Percentiles rank a stretch among this genome's conserved stretches.
Conservation (phyloP, 2,329 filamentous ascomycete species). For the Fusarium ramigenum region DNA sequence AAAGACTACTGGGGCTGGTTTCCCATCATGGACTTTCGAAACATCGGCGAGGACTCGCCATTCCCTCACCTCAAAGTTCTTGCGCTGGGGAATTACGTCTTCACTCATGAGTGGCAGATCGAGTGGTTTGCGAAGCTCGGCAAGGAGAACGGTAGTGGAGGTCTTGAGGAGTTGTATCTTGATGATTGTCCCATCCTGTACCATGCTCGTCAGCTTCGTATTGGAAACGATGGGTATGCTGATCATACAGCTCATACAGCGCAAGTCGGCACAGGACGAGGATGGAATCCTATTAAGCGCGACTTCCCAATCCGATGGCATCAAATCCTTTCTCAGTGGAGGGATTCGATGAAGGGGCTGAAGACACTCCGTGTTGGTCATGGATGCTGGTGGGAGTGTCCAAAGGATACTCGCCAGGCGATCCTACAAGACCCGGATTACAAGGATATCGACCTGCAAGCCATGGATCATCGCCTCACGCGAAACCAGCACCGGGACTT, state of each 20-base stretch:
- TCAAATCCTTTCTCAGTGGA: conserved; percentile 8
- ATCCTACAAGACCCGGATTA: neutral
- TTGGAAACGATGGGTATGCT: conserved; percentile 6
- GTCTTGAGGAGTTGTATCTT: conserved; percentile 52
- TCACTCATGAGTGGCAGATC: conserved; percentile 56
- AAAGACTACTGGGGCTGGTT: conserved; percentile 52
- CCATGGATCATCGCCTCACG: neutral
- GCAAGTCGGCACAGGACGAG: fast-evolving
- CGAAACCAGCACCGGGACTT: neutral
- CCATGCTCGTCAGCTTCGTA: neutral
- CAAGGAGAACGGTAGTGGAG: conserved; percentile 5
- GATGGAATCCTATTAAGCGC: fast-evolving
- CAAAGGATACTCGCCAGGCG: neutral
- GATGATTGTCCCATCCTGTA: conserved; percentile 53
- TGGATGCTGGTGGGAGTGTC: neutral
- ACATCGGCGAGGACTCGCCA: neutral
- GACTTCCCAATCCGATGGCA: conserved; percentile 19
- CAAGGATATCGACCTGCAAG: neutral
- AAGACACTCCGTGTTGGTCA: conserved; percentile 10
- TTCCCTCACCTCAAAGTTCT: conserved; percentile 54
- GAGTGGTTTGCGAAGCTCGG: conserved; percentile 56
- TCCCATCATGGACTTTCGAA: conserved; percentile 49
- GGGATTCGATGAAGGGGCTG: conserved; percentile 3
- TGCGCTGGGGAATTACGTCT: conserved; percentile 52
- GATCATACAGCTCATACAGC: neutral